Percentiles rank a stretch among this genome's conserved stretches.
phyloP scores from a whole-genome alignment of 2,329 filamentous ascomycete species.

The Penicillium sp. region DNA sequence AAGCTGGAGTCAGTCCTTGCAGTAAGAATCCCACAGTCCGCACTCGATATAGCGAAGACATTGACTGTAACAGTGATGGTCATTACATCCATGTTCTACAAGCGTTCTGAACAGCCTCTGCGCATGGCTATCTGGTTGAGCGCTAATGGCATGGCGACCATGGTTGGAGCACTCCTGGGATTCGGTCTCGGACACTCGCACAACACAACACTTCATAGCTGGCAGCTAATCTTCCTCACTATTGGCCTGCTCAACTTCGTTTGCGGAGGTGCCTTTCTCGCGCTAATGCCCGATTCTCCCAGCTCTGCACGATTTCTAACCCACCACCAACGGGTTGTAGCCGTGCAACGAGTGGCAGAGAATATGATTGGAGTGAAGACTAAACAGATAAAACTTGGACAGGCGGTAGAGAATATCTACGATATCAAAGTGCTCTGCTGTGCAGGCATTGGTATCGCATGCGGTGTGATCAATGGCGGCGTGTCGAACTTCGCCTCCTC shows the following conservation, averaged over 20 bases:
- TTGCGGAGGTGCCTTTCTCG: conserved; percentile 38
- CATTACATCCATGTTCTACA: conserved; percentile 45
- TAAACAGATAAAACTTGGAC: conserved; percentile 36
- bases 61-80: conserved; percentile 30
- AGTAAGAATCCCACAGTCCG: conserved; percentile 21
- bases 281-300: conserved; percentile 44
- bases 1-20: conserved; percentile 40
- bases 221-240: conserved; percentile 49
- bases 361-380: conserved; percentile 50
- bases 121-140: conserved; percentile 42
- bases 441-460: conserved; percentile 46
- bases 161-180: conserved; percentile 42
- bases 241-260: conserved; percentile 52
- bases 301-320: conserved; percentile 44
- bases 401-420: conserved; percentile 45
- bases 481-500: conserved; percentile 55
- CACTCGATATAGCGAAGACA: no score
- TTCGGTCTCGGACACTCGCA: conserved; percentile 41
- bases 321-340: conserved; percentile 44
- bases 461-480: conserved; percentile 56
- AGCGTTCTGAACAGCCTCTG: conserved; percentile 42
- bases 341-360: conserved; percentile 46
- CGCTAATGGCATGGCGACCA: conserved; percentile 43
- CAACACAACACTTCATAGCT: conserved; percentile 32
- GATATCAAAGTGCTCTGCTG: conserved; percentile 47